Evolutionary conservation across 345 rosid genomes (phyloP).

Genomic region (Sisymbrium irio): DNA sequence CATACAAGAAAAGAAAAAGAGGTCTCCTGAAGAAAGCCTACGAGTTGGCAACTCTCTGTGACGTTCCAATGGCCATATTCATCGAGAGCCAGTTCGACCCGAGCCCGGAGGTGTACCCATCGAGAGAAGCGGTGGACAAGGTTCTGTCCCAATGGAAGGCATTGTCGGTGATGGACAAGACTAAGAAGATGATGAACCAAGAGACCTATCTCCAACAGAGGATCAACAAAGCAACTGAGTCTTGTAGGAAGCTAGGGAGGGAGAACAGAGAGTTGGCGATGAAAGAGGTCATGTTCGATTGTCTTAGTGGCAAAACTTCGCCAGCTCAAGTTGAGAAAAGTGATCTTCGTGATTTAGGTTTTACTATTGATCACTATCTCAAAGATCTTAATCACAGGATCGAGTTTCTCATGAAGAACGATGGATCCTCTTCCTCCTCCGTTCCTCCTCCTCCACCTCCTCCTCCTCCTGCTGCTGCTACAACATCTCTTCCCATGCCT

Average conservation of each 20-base stretch:
- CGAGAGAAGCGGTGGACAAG: slow-evolving; percentile 3
- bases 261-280: slow-evolving; percentile 34
- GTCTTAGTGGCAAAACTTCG: not conserved
- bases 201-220: slow-evolving; percentile 28
- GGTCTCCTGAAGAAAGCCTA: slow-evolving; percentile 64
- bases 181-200: slow-evolving; percentile 37
- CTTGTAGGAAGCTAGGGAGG: not conserved
- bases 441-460: not conserved
- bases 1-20: slow-evolving; percentile 62
- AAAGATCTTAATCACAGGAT: slow-evolving; percentile 17
- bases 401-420: not conserved
- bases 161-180: slow-evolving; percentile 13
- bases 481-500: slow-evolving; percentile 11
- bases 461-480: not conserved
- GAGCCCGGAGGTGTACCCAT: slow-evolving; percentile 52
- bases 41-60: slow-evolving; percentile 61
- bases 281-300: slow-evolving; percentile 29
- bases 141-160: not conserved
- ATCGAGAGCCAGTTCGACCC: slow-evolving; percentile 38
- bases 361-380: slow-evolving; percentile 23
- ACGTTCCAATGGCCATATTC: slow-evolving; percentile 46
- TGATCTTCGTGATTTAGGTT: slow-evolving; percentile 23
- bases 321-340: not conserved
- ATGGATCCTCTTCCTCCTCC: not conserved
- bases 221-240: slow-evolving; percentile 9